Evolutionary conservation across 805 yeast species (phyloP).

Genomic region (Candida dendrica): DNA sequence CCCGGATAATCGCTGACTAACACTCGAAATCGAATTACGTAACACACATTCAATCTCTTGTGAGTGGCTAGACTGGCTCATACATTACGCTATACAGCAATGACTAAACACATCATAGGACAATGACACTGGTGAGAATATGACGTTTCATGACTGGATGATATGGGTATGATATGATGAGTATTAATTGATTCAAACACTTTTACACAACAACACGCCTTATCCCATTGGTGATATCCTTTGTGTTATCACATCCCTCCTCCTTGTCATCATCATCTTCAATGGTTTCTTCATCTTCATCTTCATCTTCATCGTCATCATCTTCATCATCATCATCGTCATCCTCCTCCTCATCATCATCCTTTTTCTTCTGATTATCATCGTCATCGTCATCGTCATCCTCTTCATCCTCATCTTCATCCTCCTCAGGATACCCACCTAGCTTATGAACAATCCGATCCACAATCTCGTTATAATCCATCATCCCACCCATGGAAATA

Average conservation of each 20-base stretch:
- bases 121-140: too few relatives aligned
- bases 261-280: conserved; percentile 34
- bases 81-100: too few relatives aligned
- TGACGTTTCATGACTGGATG: too few relatives aligned
- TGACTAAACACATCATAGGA: too few relatives aligned
- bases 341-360: conserved; percentile 32
- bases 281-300: conserved; percentile 37
- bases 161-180: too few relatives aligned
- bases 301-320: conserved; percentile 33
- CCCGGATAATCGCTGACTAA: too few relatives aligned
- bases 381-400: conserved; percentile 8
- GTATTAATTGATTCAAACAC: too few relatives aligned
- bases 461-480: conserved; percentile 80
- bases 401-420: conserved; percentile 26
- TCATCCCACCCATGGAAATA: conserved; percentile 90
- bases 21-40: too few relatives aligned
- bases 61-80: too few relatives aligned
- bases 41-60: too few relatives aligned
- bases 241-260: conserved; percentile 27
- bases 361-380: conserved; percentile 9
- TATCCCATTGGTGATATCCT: neutral
- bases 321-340: conserved; percentile 42
- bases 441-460: conserved; percentile 42
- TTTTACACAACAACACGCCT: neutral
- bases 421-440: conserved; percentile 20